Conservation (phyloP, 2,329 filamentous ascomycete genomes). For the Chaetomium globosum region DNA sequence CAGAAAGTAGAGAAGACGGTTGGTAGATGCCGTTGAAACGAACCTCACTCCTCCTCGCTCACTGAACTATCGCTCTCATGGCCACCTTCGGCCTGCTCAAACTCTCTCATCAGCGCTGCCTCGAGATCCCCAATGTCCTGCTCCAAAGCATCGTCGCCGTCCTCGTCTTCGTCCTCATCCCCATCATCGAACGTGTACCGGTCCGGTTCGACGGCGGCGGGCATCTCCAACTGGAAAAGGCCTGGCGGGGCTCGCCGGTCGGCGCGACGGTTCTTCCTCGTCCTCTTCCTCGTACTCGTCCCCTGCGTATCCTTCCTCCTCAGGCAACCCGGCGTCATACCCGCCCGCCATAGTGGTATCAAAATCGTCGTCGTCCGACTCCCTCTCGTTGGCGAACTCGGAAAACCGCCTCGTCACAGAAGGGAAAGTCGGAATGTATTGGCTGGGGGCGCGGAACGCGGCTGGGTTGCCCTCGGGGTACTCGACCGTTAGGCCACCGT, state of each 20-base stretch:
- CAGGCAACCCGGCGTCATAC: conserved; percentile 37
- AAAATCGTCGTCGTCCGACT: conserved; percentile 45
- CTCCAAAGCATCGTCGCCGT: conserved; percentile 45
- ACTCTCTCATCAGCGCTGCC: conserved; percentile 59
- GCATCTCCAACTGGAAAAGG: background rate
- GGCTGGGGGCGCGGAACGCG: conserved; percentile 38
- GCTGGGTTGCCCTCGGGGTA: conserved; percentile 57
- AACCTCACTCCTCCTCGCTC: conserved; percentile 63
- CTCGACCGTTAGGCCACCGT: conserved; percentile 62
- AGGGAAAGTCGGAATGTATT: conserved; percentile 45
- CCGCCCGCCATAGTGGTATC: conserved; percentile 30
- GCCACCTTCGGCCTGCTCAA: conserved; percentile 41
- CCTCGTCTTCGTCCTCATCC: conserved; percentile 29
- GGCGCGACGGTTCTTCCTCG: conserved; percentile 33
- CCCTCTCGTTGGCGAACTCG: conserved; percentile 51
- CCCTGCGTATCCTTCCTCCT: conserved; percentile 30
- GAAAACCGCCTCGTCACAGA: conserved; percentile 52
- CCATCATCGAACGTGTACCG: conserved; percentile 40
- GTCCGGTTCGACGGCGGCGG: conserved; percentile 38
- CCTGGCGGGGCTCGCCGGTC: background rate
- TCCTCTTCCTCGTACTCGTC: conserved; percentile 30
- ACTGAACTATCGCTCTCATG: conserved; percentile 68
- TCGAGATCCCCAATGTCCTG: conserved; percentile 44
- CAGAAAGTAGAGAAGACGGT: too few relatives aligned
- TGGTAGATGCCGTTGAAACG: background rate